Evolutionary conservation across 202 grass and related monocot species (phyloP).

Genomic region (Musa balbisiana): DNA sequence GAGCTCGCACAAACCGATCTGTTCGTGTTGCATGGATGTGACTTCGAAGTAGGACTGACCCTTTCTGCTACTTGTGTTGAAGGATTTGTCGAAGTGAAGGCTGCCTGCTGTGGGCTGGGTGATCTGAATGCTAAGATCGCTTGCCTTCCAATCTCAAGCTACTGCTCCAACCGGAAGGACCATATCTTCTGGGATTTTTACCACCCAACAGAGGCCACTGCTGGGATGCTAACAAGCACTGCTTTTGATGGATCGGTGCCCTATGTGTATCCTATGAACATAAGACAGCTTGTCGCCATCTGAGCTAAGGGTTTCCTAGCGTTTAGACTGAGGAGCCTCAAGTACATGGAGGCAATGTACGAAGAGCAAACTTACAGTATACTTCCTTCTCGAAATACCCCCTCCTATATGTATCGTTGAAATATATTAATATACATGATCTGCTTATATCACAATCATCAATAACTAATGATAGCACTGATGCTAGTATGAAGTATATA

Average conservation of each 20-base stretch:
- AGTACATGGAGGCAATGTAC: too few species aligned
- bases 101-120: constrained; percentile 68
- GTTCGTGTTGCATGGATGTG: not conserved
- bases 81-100: constrained; percentile 43
- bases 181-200: constrained; percentile 76
- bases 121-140: constrained; percentile 65
- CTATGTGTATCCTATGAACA: constrained; percentile 52
- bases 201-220: constrained; percentile 60
- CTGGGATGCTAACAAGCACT: constrained; percentile 23
- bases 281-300: constrained; percentile 26
- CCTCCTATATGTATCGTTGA: too few species aligned
- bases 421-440: too few species aligned
- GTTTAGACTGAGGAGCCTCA: too few species aligned
- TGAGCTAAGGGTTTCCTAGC: not conserved
- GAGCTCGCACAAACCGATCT: not conserved
- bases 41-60: too few species aligned
- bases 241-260: constrained; percentile 53
- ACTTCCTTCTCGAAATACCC: too few species aligned
- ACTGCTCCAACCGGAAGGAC: constrained; percentile 46
- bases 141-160: constrained; percentile 49
- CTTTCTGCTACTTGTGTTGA: not conserved
- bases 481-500: too few species aligned
- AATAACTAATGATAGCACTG: too few species aligned
- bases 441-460: too few species aligned
- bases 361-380: too few species aligned